phyloP scores from a whole-genome alignment of 225 moss, liverwort and hornwort species.

The Climacium dendroides region DNA sequence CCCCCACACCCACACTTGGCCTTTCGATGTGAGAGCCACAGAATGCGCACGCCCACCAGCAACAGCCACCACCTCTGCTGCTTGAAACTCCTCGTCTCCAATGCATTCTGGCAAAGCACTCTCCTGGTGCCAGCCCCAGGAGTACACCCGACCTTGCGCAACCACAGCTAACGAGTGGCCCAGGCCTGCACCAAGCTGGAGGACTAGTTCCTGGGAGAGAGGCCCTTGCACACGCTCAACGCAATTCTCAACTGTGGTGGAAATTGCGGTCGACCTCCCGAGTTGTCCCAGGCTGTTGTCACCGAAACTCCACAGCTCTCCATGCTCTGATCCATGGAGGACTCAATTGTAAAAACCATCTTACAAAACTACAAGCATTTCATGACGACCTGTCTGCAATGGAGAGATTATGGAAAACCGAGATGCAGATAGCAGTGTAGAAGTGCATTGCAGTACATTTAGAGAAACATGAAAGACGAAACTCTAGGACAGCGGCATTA shows the following conservation, averaged over 20 bases:
- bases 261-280: conserved; percentile 22
- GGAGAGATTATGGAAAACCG: not conserved
- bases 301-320: conserved; percentile 66
- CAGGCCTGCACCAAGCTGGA: conserved; percentile 46
- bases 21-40: conserved; percentile 34
- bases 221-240: conserved; percentile 22
- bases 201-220: not conserved
- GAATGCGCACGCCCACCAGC: conserved; percentile 68
- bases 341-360: not conserved
- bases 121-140: conserved; percentile 79
- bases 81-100: conserved; percentile 9
- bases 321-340: conserved; percentile 24
- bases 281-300: conserved; percentile 80
- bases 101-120: conserved; percentile 24
- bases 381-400: not conserved
- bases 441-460: not conserved
- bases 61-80: conserved; percentile 16
- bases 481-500: not conserved
- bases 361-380: not conserved
- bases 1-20: conserved; percentile 69
- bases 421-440: not conserved
- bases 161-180: conserved; percentile 65
- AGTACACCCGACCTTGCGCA: conserved; percentile 34
- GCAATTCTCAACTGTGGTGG: not conserved
- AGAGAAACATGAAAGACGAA: not conserved